Evolutionary conservation across 768 basidiomycete genomes (phyloP).

Genomic region (Obba rivulosa): DNA sequence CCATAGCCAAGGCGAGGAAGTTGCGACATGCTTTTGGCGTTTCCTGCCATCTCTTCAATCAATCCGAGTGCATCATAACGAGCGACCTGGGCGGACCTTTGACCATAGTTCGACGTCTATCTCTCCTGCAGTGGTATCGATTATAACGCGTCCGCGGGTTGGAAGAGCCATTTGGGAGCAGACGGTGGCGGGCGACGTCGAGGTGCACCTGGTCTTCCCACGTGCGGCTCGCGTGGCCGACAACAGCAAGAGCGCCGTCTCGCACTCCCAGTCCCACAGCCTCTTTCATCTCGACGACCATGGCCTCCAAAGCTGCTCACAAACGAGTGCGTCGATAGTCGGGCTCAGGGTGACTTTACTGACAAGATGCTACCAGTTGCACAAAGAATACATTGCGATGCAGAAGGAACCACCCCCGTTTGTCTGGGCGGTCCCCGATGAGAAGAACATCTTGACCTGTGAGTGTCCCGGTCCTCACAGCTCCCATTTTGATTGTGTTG

Average conservation of each 20-base stretch:
- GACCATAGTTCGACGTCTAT: conserved; percentile 91
- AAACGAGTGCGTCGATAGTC: conserved; percentile 55
- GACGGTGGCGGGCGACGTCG: background rate
- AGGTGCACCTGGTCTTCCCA: background rate
- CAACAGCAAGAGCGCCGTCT: too few relatives aligned
- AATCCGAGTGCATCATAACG: background rate
- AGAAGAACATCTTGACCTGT: conserved; percentile 97
- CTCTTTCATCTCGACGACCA: conserved; percentile 23
- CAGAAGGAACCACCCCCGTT: conserved; percentile 93
- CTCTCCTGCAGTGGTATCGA: conserved; percentile 87
- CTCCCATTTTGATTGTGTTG: conserved; percentile 2
- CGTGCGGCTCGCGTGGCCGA: conserved; percentile 1
- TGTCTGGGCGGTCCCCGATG: conserved; percentile 92
- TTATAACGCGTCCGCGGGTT: conserved; percentile 78
- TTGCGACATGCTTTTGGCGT: conserved; percentile 92
- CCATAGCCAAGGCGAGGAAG: conserved; percentile 82
- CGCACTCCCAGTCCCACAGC: background rate
- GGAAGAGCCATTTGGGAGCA: conserved; percentile 68
- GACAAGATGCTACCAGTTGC: conserved; percentile 42
- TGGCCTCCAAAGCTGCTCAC: conserved; percentile 84
- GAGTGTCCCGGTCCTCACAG: conserved; percentile 28
- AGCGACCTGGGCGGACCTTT: conserved; percentile 44
- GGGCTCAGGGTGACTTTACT: background rate
- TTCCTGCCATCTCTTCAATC: conserved; percentile 47
- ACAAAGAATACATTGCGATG: conserved; percentile 89